A percentile compares a stretch with the other conserved stretches of the same genome.
Evolutionary conservation across 2,329 filamentous ascomycete genomes (phyloP).

Genomic region (Triangularia verruculosa): DNA sequence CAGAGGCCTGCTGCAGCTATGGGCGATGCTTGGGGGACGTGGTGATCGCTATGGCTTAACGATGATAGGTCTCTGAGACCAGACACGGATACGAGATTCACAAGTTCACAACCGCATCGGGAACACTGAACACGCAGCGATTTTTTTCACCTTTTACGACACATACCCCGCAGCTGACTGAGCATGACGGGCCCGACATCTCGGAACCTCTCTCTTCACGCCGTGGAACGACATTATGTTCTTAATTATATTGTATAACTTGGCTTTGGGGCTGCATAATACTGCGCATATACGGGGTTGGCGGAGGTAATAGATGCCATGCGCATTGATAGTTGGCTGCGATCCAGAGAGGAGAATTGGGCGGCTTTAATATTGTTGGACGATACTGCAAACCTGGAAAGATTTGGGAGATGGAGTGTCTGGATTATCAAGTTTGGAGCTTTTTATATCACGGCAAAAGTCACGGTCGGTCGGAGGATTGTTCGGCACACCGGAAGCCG

Average conservation of each 20-base stretch:
- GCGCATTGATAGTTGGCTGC: not conserved
- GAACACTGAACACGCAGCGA: not conserved
- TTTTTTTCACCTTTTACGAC: not conserved
- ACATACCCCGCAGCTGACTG: not conserved
- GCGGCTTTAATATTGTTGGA: not conserved
- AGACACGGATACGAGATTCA: not conserved
- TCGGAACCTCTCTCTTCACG: not conserved
- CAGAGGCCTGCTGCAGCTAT: slow-evolving; percentile 54
- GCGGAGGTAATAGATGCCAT: not conserved
- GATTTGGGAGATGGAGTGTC: not conserved
- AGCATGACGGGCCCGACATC: not conserved
- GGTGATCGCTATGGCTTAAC: slow-evolving; percentile 44
- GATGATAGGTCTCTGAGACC: not conserved
- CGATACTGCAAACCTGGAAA: not conserved
- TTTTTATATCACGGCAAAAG: not conserved
- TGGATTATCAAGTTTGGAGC: not conserved
- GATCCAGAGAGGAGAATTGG: not conserved
- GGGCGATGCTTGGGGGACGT: slow-evolving; percentile 51
- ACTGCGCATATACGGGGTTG: not conserved
- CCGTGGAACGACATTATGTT: not conserved
- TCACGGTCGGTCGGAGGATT: not conserved
- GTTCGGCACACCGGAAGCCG: not conserved
- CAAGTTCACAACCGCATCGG: not conserved
- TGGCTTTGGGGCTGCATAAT: not conserved
- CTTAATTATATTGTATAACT: not conserved